Conservation (phyloP, 2,329 filamentous ascomycete species). For the Rasamsonia emersonii region DNA sequence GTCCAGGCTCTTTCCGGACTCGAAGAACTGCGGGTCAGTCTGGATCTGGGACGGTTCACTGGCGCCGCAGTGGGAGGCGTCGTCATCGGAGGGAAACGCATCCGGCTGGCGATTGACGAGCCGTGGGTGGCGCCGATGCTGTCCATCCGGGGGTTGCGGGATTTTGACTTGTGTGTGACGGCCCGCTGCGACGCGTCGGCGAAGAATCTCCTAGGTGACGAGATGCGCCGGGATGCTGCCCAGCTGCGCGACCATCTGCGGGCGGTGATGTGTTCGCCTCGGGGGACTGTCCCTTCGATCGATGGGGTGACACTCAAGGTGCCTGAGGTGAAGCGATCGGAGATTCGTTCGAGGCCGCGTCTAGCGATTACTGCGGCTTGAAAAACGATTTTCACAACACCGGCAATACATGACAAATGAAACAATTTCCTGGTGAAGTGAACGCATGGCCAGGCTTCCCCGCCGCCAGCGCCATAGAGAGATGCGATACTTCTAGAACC, state of each 20-base stretch:
- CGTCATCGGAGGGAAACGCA: slow-evolving; percentile 14
- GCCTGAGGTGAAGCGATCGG: slow-evolving; percentile 2
- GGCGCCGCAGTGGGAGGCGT: slow-evolving; percentile 9
- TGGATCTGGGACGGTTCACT: slow-evolving; percentile 25
- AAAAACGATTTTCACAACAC: no score
- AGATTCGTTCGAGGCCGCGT: slow-evolving; percentile 7
- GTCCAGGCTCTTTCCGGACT: slow-evolving; percentile 16
- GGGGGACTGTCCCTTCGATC: slow-evolving; percentile 3
- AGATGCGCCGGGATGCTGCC: slow-evolving; percentile 18
- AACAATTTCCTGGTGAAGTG: no score
- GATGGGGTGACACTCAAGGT: slow-evolving; percentile 3
- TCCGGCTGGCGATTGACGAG: slow-evolving; percentile 19
- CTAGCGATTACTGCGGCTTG: slow-evolving; percentile 24
- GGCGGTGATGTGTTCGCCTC: slow-evolving; percentile 16
- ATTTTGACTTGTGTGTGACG: slow-evolving; percentile 27
- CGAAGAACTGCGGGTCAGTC: slow-evolving; percentile 15
- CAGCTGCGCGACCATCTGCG: slow-evolving; percentile 19
- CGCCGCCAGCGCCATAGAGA: no score
- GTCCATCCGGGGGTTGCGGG: slow-evolving; percentile 17
- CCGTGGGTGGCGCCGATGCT: slow-evolving; percentile 23
- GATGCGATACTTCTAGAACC: no score
- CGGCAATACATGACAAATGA: no score
- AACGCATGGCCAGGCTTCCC: no score
- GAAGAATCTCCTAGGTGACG: slow-evolving; percentile 18
- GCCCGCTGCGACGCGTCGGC: slow-evolving; percentile 22